Base-by-base conservation (phyloP, 345 rosid species). In the Aegle marmelos region DNA sequence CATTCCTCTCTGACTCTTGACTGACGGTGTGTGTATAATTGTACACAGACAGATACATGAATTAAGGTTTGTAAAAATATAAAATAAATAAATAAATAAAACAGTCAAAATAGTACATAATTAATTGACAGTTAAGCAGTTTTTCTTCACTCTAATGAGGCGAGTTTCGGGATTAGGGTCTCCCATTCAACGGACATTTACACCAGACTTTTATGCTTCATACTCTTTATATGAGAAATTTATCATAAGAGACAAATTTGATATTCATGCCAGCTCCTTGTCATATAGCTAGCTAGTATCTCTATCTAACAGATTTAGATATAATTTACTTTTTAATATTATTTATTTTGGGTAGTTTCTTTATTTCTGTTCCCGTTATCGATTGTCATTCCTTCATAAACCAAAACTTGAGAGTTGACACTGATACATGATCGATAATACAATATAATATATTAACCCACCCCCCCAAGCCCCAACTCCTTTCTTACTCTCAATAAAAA, bases 131-230 rank as follows among this genome's bases (percentile, higher is more conserved):
- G 86, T 78, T 62, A 25, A 66, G 87, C 86, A 79, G 84, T 84
- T 74, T 88, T 88, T 77, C 78, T 83, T 89, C 87, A 89, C 78
- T 78, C 70, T 81, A 81, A 80, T 81, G 80, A 84, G 92, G 89
- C 91, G 87, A 85, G 71, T 75, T 79, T 84, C 64, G 71, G 92
- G 94, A 80, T 79, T 75, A 74, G 85, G 91, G 94, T 91, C 85
- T 86, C 91, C 92, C 85, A 74, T 88, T 89, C 92, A 88, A 88
- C 89, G 82, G 88, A 90, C 94, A 89, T 80, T 76, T 79, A 83
- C 85, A 88, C 61, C 63, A 73, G 54, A 48, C 68, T 79, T 48
- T 77, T 53, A 21, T 73, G 39, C 16, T 65, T 36, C 62, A 22
- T n/a, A 22, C 33, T 50, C 37, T 65, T 10, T 45, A 17, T 53